A percentile compares a stretch with the other conserved stretches of the same genome.
phyloP scores from a whole-genome alignment of 1,139 yeast species.

The Debaryomycetaceae sp. region DNA sequence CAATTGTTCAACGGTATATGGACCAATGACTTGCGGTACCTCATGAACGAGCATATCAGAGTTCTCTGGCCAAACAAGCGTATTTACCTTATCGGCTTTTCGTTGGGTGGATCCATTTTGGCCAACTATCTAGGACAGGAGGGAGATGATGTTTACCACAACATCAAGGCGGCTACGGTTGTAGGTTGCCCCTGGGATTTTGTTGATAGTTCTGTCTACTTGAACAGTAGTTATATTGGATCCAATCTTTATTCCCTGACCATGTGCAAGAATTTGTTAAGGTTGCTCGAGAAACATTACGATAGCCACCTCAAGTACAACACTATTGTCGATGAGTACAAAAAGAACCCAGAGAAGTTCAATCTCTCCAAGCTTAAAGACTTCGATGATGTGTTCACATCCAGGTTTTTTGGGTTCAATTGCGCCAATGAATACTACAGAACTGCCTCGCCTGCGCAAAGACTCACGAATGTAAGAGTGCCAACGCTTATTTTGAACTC shows the following conservation, averaged over 20 bases:
- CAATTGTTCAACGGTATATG: conserved; percentile 57
- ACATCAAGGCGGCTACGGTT: conserved; percentile 47
- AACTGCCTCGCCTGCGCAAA: conserved; percentile 50
- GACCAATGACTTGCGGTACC: conserved; percentile 58
- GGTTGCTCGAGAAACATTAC: conserved; percentile 42
- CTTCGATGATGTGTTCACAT: conserved; percentile 53
- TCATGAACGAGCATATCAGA: conserved; percentile 45
- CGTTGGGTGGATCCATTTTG: conserved; percentile 55
- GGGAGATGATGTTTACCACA: conserved; percentile 26
- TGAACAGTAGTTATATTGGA: conserved; percentile 42
- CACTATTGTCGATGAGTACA: conserved; percentile 26
- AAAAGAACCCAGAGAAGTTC: conserved; percentile 31
- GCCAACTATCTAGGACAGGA: conserved; percentile 58
- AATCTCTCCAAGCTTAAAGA: conserved; percentile 31
- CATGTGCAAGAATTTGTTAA: conserved; percentile 48
- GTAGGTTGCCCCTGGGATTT: conserved; percentile 61
- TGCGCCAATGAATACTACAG: conserved; percentile 53
- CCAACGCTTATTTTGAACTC: conserved; percentile 51
- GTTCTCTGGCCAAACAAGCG: conserved; percentile 48
- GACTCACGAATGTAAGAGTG: conserved; percentile 48
- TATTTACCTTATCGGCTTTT: conserved; percentile 51
- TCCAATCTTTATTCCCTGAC: conserved; percentile 49
- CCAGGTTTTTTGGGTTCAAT: conserved; percentile 52
- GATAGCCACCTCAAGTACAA: conserved; percentile 27
- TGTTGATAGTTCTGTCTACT: conserved; percentile 40